Base-by-base conservation (phyloP, 2,329 filamentous ascomycete species). In the Pseudomassariella vexata region DNA sequence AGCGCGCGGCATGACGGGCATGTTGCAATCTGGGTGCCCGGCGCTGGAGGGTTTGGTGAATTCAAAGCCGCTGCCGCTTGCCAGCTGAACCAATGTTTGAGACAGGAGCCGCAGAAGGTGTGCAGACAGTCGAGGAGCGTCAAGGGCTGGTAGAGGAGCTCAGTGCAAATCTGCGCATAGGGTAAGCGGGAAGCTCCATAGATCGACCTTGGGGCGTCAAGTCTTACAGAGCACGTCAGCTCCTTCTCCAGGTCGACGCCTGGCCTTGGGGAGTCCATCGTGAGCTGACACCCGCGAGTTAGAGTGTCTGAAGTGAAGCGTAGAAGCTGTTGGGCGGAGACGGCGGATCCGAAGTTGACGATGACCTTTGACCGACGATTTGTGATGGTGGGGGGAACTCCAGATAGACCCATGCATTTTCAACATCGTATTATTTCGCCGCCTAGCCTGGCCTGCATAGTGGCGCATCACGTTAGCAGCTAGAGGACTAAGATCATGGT, bases 61-160 rank as follows among this genome's bases (percentile, higher is more conserved):
- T 58, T 63, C 41, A 71, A 73, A 25, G 72, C 73, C 10, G 69
- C 67, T 19, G 70, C 66, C 22, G 80, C 79, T 57, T 95, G 87
- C 59, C 79, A 92, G 41, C 70, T 66, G 56, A 96, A 98, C 92
- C 92, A 98, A 65, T 94, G 87, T 59, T 94, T 95, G 37, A 96
- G 60, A 55, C 92, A 98, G 23, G 85, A 84, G 42, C 89, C 92
- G 66, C 92, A 98, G 60, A 94, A 98, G 27, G 90, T 95, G 62
- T 95, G 88, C 26, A 95, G 76, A 56, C 88, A 95, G 66, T 95
- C 86, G 57, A 95, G 84, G 30, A 94, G 78, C 18, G 88, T 94
- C 42, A 94, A 73, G 20, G 89, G 88, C 57, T 94, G 85, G 62
- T 87, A 94, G 41, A 95, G 79, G 44, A 95, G 76, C 59, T 96